Percentiles rank a stretch among this genome's conserved stretches.
phyloP scores from a whole-genome alignment of 768 basidiomycete genomes.

The Rhizopogon sp. region DNA sequence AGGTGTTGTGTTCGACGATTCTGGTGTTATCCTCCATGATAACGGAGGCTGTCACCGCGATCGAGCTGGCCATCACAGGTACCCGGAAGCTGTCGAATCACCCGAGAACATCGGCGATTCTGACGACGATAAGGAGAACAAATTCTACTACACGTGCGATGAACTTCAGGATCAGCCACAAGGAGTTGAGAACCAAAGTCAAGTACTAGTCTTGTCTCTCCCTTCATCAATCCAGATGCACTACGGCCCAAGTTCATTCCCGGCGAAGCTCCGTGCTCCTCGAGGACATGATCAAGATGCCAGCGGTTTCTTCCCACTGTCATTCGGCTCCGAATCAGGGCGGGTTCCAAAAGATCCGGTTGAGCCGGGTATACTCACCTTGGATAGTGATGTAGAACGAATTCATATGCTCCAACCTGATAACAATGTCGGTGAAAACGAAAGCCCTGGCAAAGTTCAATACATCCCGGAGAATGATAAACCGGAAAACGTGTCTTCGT shows the following conservation, averaged over 20 bases:
- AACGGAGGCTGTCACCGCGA: neutral
- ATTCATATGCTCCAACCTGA: neutral
- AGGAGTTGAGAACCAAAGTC: neutral
- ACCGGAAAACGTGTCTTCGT: neutral
- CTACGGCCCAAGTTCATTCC: neutral
- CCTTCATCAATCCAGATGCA: no score
- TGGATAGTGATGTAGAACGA: neutral
- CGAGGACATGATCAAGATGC: neutral
- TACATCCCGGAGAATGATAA: neutral
- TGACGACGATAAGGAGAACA: slow-evolving; percentile 12
- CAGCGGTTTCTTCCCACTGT: neutral
- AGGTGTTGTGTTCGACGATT: slow-evolving; percentile 14
- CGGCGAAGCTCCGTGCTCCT: neutral
- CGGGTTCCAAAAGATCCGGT: neutral
- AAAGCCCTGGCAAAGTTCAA: neutral
- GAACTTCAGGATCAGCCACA: neutral
- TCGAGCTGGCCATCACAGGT: neutral
- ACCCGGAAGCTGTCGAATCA: neutral
- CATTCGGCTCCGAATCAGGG: neutral
- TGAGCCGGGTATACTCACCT: no score
- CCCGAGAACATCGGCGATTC: neutral
- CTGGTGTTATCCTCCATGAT: slow-evolving; percentile 12
- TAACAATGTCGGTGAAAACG: neutral
- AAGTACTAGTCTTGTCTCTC: no score
- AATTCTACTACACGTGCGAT: no score